Conservation (phyloP, 2,329 filamentous ascomycete genomes). For the Fusarium liriodendri region DNA sequence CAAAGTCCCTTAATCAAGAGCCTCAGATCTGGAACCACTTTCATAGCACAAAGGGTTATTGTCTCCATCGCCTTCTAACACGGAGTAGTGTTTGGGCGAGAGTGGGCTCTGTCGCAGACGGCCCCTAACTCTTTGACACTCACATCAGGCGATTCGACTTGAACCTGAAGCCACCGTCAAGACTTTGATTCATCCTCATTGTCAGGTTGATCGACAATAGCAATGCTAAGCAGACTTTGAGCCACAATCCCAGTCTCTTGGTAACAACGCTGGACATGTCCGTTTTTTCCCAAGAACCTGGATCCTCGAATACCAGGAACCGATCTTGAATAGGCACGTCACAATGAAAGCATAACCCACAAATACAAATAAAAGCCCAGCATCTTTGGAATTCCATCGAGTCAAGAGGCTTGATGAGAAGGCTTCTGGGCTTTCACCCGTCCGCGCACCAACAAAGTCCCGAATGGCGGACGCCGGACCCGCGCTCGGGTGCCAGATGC, state of each 20-base stretch:
- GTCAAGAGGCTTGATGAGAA: neutral
- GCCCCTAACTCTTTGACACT: neutral
- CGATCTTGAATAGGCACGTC: neutral
- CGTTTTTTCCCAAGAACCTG: neutral
- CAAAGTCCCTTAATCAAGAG: neutral
- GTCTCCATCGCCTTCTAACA: neutral
- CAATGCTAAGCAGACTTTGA: conserved; percentile 19
- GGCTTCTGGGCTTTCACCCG: neutral
- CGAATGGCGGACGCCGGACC: neutral
- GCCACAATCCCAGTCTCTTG: conserved; percentile 19
- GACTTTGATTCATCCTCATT: conserved; percentile 2
- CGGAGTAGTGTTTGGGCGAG: neutral
- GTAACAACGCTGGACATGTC: conserved; percentile 5
- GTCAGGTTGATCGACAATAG: conserved; percentile 6
- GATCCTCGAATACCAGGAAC: neutral
- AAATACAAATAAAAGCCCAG: neutral
- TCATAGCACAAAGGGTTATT: neutral
- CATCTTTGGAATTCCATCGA: conserved; percentile 7
- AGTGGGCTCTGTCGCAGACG: neutral
- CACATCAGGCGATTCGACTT: neutral
- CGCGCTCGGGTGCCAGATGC: neutral
- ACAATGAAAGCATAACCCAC: neutral
- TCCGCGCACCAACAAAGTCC: neutral
- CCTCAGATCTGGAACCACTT: neutral
- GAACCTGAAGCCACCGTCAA: neutral